phyloP scores from a whole-genome alignment of 805 yeast genomes.

The Metschnikowia lunata region DNA sequence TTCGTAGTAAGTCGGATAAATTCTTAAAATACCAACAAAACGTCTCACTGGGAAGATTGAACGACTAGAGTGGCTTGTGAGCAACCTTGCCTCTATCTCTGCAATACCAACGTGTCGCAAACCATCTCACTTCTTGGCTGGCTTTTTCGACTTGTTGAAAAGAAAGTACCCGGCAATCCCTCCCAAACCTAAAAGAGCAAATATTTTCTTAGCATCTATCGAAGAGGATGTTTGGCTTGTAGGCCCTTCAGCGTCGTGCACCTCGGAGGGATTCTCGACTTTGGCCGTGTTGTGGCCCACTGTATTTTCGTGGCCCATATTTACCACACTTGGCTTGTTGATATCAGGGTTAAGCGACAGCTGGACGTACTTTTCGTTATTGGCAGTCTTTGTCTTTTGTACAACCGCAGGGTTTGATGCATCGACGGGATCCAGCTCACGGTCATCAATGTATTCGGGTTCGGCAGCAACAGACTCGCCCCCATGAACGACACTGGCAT shows the following conservation, averaged over 20 bases:
- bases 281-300: conserved; percentile 34
- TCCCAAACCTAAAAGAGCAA: conserved; percentile 18
- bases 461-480: conserved; percentile 37
- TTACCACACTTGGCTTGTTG: conserved; percentile 33
- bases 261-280: conserved; percentile 29
- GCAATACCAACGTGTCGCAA: no score
- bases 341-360: conserved; percentile 39
- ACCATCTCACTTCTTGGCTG: background rate
- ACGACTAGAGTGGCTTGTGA: no score
- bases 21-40: background rate
- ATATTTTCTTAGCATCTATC: conserved; percentile 7
- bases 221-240: conserved; percentile 2
- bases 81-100: background rate
- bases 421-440: conserved; percentile 35
- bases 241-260: conserved; percentile 26
- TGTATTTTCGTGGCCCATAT: conserved; percentile 28
- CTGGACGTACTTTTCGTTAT: conserved; percentile 39
- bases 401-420: conserved; percentile 16
- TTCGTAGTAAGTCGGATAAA: background rate
- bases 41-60: no score
- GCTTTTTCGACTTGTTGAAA: conserved; percentile 5
- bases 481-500: conserved; percentile 39
- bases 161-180: conserved; percentile 17
- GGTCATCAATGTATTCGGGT: conserved; percentile 38
- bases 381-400: conserved; percentile 26